Evolutionary conservation across 352 stramenopile genomes (phyloP).

Genomic region (Phytophthora colocasiae): DNA sequence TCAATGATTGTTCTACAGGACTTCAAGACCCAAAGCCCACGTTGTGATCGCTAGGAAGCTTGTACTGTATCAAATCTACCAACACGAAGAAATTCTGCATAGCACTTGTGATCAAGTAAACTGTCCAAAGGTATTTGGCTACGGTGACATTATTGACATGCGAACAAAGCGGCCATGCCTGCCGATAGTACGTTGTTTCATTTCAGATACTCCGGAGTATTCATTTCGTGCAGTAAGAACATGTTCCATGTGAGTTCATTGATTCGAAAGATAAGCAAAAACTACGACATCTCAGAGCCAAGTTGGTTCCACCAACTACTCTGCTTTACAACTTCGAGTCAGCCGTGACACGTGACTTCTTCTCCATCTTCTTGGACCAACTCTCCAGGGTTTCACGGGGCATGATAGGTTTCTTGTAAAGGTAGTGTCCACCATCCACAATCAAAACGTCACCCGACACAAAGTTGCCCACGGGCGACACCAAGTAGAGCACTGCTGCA

Average conservation of each 20-base stretch:
- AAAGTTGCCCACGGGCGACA: slow-evolving; percentile 78
- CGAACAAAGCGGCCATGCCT: no score
- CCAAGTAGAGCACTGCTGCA: slow-evolving; percentile 80
- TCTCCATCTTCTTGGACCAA: slow-evolving; percentile 85
- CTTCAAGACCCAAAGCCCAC: no score
- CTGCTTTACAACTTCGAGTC: slow-evolving; percentile 54
- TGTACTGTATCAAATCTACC: no score
- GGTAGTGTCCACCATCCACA: slow-evolving; percentile 85
- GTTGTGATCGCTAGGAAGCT: no score
- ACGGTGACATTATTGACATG: no score
- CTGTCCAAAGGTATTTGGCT: no score
- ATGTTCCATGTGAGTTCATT: neutral
- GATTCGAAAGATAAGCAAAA: neutral
- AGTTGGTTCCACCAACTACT: neutral
- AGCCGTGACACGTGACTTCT: slow-evolving; percentile 57
- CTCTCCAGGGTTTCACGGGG: slow-evolving; percentile 68
- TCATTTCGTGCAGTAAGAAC: neutral
- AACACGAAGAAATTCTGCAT: no score
- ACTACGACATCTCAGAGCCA: neutral
- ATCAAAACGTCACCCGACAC: slow-evolving; percentile 86
- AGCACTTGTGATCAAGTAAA: no score
- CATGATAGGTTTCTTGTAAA: slow-evolving; percentile 80
- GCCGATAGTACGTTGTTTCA: no score
- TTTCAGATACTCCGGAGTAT: no score
- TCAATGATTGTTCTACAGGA: no score